Evolutionary conservation across 176 grass and related monocot species (phyloP).

Genomic region (Tillandsia fasciculata): DNA sequence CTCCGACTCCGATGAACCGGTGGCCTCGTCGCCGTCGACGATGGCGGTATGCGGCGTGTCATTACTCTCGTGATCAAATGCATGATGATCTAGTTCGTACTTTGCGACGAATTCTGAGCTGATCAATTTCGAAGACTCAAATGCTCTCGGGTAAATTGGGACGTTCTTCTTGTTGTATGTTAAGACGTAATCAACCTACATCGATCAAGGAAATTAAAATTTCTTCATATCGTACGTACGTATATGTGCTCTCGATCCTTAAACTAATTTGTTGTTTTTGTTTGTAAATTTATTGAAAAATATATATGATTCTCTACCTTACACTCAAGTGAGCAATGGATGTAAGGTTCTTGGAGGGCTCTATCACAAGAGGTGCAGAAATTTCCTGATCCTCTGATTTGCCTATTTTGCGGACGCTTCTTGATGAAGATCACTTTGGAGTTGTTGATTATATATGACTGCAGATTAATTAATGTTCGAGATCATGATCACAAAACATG

Average conservation of each 20-base stretch:
- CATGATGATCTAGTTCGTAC: background rate
- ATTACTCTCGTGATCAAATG: background rate
- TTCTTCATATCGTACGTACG: too few relatives aligned
- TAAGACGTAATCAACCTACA: slow-evolving; percentile 17
- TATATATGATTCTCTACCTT: slow-evolving; percentile 11
- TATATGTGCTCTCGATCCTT: too few relatives aligned
- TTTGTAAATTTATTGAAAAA: too few relatives aligned
- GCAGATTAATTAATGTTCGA: background rate
- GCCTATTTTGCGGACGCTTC: slow-evolving; percentile 16
- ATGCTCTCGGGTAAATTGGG: background rate
- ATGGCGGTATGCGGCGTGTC: slow-evolving; percentile 6
- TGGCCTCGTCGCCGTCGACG: slow-evolving; percentile 1
- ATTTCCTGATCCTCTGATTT: slow-evolving; percentile 20
- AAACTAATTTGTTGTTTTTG: too few relatives aligned
- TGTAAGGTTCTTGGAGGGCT: slow-evolving; percentile 21
- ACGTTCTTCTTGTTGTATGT: slow-evolving; percentile 3
- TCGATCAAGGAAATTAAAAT: background rate
- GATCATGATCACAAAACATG: background rate
- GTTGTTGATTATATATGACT: slow-evolving; percentile 21
- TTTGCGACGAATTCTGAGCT: background rate
- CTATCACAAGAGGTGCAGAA: slow-evolving; percentile 18
- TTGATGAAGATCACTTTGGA: slow-evolving; percentile 23
- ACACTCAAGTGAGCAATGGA: slow-evolving; percentile 22
- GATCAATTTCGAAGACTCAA: background rate
- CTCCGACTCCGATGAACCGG: slow-evolving; percentile 17